Base-by-base conservation (phyloP, 169 alveolate genomes). In the Plasmodium berghei region DNA sequence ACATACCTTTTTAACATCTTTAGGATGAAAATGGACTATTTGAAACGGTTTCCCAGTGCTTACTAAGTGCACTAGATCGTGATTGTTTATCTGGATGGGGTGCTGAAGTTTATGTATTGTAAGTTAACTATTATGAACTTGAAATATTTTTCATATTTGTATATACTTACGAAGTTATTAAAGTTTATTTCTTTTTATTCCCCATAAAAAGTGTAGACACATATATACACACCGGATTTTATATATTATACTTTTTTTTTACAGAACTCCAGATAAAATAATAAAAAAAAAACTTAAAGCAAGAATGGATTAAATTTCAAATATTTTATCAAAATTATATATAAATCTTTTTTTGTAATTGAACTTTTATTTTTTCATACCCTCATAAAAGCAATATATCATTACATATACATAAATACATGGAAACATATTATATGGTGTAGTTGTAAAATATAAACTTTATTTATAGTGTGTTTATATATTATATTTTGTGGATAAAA, bases 21-120 rank as follows among this genome's bases (percentile, higher is more conserved):
- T 67, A 95, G 97, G 93, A 90, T 20, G 94, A 97, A 20, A 98
- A 97, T 55, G 97, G 97, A 90, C 94, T 98, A 18, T 95, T 97
- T 93, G 99, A 98, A 87, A 97, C 97, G 16, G 93, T 96, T 12
- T 97, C 99, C 8, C 99, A 98, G 93, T 96, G 99, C 62, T 94
- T 98, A 40, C 92, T 98, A 77, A 96, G 99, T 24, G 99, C 98
- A 9, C 93, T 97, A 45, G 99, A 98, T 75, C 94, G 99, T 63
- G 99, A 97, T 89, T 97, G 99, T 74, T 94, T 97, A 61, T 94
- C 98, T n/a, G 99, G 99, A 46, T 98, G 99, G 99, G 99, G 99
- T 18, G 99, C 98, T 10, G 97, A 93, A 72, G 99, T 97, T 18
- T 97, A 96, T 73, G 92, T 97, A 34, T 45, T 96, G 96, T 93